phyloP scores from a whole-genome alignment of 352 stramenopile species.

The Globisporangium perplexum region DNA sequence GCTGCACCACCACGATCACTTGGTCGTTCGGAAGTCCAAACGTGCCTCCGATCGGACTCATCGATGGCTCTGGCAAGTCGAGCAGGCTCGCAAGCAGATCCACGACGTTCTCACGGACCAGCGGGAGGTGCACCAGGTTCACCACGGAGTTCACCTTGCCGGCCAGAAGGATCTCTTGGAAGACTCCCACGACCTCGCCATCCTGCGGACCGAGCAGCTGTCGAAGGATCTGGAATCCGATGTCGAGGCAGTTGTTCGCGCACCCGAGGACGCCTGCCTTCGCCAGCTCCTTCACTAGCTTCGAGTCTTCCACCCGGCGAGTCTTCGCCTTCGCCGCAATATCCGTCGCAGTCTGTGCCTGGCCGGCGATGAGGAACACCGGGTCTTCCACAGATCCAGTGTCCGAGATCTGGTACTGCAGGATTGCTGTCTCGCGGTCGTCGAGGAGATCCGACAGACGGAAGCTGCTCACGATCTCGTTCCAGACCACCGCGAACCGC shows the following conservation, averaged over 20 bases:
- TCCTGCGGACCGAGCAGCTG: constrained; percentile 75
- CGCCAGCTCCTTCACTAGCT: constrained; percentile 64
- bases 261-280: constrained; percentile 71
- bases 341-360: constrained; percentile 65
- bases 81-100: constrained; percentile 81
- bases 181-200: constrained; percentile 48
- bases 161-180: constrained; percentile 59
- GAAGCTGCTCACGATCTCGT: constrained; percentile 88
- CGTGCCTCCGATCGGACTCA: constrained; percentile 39
- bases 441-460: constrained; percentile 82
- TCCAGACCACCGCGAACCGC: constrained; percentile 86
- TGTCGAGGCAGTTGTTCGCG: constrained; percentile 74
- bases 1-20: constrained; percentile 69
- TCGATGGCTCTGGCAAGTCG: constrained; percentile 71
- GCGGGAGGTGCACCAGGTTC: constrained; percentile 67
- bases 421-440: constrained; percentile 80
- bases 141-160: constrained; percentile 45
- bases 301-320: constrained; percentile 48
- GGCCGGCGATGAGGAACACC: constrained; percentile 82
- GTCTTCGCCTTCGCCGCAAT: constrained; percentile 56
- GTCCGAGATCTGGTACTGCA: constrained; percentile 88
- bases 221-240: constrained; percentile 74
- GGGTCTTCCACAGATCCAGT: constrained; percentile 75
- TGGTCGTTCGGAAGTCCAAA: constrained; percentile 72
- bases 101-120: constrained; percentile 79